phyloP scores from a whole-genome alignment of 257 asterid genomes.

The Nicotiana attenuata region DNA sequence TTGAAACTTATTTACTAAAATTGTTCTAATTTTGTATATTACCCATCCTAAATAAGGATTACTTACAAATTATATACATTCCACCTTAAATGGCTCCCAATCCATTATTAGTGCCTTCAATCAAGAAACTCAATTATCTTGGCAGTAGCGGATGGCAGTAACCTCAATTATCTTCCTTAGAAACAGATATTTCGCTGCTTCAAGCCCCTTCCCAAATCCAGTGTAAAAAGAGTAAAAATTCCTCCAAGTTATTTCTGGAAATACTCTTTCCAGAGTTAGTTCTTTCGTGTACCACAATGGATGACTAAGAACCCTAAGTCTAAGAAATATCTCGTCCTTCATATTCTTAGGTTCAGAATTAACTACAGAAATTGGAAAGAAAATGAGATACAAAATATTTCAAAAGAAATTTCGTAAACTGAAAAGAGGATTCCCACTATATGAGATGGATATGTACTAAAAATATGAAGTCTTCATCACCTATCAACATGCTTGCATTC shows the following conservation, averaged over 20 bases:
- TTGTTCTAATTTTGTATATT: too few relatives aligned
- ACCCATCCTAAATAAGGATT: too few relatives aligned
- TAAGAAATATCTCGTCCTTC: not conserved
- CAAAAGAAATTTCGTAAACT: not conserved
- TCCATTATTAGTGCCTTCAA: too few relatives aligned
- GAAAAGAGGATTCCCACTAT: not conserved
- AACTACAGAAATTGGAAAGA: not conserved
- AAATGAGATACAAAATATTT: not conserved
- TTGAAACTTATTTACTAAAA: too few relatives aligned
- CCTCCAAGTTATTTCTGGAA: slow-evolving; percentile 4
- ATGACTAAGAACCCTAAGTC: not conserved
- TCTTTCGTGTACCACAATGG: not conserved
- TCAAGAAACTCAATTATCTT: not conserved
- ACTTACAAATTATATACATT: too few relatives aligned
- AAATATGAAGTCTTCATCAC: not conserved
- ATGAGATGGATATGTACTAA: not conserved
- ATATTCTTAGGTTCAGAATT: not conserved
- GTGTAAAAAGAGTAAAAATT: not conserved
- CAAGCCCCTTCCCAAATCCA: slow-evolving; percentile 1
- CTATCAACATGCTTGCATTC: not conserved
- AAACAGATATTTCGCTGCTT: not conserved
- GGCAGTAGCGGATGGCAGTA: not conserved
- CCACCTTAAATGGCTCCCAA: too few relatives aligned
- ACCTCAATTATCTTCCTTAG: slow-evolving; percentile 1
- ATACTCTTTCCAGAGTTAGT: slow-evolving; percentile 2